Base-by-base conservation (phyloP, 225 moss, liverwort and hornwort genomes). In the Sphagnum tenellum region DNA sequence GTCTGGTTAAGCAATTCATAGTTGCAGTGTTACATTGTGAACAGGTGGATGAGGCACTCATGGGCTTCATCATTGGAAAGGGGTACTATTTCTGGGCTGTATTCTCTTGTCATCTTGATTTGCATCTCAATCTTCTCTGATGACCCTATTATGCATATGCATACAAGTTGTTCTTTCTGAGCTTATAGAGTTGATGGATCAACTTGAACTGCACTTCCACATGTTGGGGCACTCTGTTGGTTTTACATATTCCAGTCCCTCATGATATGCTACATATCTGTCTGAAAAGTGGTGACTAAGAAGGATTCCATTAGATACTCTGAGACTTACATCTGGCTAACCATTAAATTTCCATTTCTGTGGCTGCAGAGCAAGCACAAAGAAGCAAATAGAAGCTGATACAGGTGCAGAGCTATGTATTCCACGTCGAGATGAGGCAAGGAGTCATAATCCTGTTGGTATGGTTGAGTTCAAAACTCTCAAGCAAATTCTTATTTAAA, bases 41-140 rank as follows among this genome's bases (percentile, higher is more conserved):
- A 44, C 59, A 81, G 84, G 84, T 84, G 75, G 80, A 81, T 78
- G 71, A 73, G 61, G 9, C 73, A 73, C 74, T 96, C n/a, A 59
- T 96, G 52, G 60, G 71, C 29, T 92, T 84, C 66, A 76, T 96
- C 48, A 48, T 79, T 70, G 95, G 89, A 12, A 92, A 77, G 76
- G 86, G 88, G 89, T 90, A 81, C 56, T 56, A 56, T 70, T 57
- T 61, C 56, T 48, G 44, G 69, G 48, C 77, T 61, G 59, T 48
- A 29, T 46, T 59, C 57, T 56, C 56, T 54, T 66, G 44, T 48
- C 9, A 57, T 64, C 63, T 50, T 46, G n/a, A 45, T 7, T 47
- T 61, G 45, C 61, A 52, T 52, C 7, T 9, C 52, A 52, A 52
- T 6, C 52, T 5, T 52, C 9, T 52, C 52, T 52, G 52, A 52